These are phyloP conservation scores for Fagus crenata DNA, from an alignment of 306 rosid genomes.

Conservation along the genomic window DNA sequence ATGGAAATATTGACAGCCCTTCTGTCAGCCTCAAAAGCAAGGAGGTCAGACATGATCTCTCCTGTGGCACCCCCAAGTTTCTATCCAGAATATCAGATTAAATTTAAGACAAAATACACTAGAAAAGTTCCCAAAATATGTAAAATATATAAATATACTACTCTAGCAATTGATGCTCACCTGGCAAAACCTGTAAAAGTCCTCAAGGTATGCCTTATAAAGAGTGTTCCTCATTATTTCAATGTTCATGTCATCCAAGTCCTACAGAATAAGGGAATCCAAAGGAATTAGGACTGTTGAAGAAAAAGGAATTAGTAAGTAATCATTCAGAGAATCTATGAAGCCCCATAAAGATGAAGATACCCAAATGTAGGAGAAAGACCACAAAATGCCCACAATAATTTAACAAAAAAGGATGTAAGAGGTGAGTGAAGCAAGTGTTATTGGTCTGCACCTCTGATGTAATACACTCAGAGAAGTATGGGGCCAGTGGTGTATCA, in stretches of 20 bases:
- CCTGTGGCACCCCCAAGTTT: constrained; percentile 97
- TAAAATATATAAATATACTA: background rate
- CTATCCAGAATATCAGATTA: constrained; percentile 44
- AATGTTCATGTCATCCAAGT: constrained; percentile 98
- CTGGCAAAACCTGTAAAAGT: constrained; percentile 93
- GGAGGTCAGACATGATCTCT: constrained; percentile 98
- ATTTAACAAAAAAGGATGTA: background rate
- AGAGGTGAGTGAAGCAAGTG: background rate
- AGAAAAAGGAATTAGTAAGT: background rate
- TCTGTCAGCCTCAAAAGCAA: constrained; percentile 97
- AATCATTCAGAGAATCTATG: background rate
- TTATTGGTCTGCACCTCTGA: constrained; percentile 63
- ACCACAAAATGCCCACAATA: background rate
- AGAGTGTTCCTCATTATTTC: constrained; percentile 98
- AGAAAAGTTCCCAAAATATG: constrained; percentile 9
- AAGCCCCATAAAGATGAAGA: constrained; percentile 9
- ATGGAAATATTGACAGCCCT: constrained; percentile 96
- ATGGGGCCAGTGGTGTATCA: constrained; percentile 98
- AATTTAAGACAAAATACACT: constrained; percentile 18
- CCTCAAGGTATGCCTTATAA: constrained; percentile 98
- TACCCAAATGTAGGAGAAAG: background rate
- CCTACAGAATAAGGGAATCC: constrained; percentile 44
- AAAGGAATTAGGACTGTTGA: background rate
- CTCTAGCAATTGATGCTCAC: constrained; percentile 39
- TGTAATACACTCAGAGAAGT: constrained; percentile 95